A percentile compares a stretch with the other conserved stretches of the same genome.
Conservation (phyloP, 768 basidiomycete genomes). For the Leccinum subtestaceum region DNA sequence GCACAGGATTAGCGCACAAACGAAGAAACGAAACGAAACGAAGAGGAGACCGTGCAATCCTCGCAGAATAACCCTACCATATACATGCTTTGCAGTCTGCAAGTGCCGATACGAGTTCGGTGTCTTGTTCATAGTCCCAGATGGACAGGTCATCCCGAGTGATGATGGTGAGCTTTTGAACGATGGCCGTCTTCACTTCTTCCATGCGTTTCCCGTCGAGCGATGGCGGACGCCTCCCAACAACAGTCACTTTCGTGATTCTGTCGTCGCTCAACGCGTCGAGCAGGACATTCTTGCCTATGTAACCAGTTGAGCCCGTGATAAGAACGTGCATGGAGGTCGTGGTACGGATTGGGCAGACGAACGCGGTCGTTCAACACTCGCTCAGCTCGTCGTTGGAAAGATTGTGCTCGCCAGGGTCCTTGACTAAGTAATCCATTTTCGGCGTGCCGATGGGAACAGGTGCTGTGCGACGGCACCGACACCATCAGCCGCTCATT, state of each 20-base stretch:
- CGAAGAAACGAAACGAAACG: neutral
- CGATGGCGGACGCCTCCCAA: slow-evolving; percentile 23
- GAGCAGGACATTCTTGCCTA: slow-evolving; percentile 20
- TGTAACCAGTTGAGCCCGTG: slow-evolving; percentile 26
- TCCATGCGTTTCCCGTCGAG: slow-evolving; percentile 20
- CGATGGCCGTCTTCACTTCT: slow-evolving; percentile 14
- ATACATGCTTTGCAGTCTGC: slow-evolving; percentile 25
- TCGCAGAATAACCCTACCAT: slow-evolving; percentile 14
- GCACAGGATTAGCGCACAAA: slow-evolving; percentile 2
- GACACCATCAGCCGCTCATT: neutral
- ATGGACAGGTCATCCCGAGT: slow-evolving; percentile 22
- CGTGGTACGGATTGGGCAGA: neutral
- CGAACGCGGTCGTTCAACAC: neutral
- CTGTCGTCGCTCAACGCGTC: slow-evolving; percentile 20
- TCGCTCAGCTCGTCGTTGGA: neutral
- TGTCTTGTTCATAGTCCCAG: slow-evolving; percentile 29
- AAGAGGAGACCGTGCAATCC: neutral
- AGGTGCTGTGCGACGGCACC: neutral
- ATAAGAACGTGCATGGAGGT: slow-evolving; percentile 25
- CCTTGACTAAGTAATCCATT: neutral
- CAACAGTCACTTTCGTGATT: slow-evolving; percentile 25
- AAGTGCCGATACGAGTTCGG: slow-evolving; percentile 21
- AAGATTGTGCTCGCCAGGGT: neutral
- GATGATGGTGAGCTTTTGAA: slow-evolving; percentile 23
- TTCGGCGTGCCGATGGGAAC: neutral